A percentile compares a stretch with the other conserved stretches of the same genome.
Evolutionary conservation across 208 protist species (phyloP).

Genomic region (Paratrypanosoma confusum): DNA sequence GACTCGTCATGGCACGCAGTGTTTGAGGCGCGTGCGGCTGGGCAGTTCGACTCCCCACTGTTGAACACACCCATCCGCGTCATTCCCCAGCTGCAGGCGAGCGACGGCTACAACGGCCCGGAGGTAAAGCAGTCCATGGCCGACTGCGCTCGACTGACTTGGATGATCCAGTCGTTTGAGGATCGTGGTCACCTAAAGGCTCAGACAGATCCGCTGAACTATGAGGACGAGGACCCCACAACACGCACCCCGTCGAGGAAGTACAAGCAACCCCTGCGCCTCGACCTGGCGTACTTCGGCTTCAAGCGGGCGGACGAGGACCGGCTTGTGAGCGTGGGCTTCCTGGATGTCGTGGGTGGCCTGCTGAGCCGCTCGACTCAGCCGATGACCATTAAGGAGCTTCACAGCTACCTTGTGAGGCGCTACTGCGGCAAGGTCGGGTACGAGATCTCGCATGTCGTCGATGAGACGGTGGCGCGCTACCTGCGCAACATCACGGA

Average conservation of each 20-base stretch:
- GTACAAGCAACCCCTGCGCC: conserved; percentile 41
- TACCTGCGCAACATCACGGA: conserved; percentile 91
- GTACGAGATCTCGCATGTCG: conserved; percentile 94
- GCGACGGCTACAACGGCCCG: conserved; percentile 13
- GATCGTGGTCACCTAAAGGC: conserved; percentile 75
- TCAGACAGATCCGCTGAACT: conserved; percentile 73
- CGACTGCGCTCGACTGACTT: conserved; percentile 65
- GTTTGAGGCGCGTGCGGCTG: conserved; percentile 28
- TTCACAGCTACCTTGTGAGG: conserved; percentile 65
- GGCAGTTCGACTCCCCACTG: conserved; percentile 43
- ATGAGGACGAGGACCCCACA: conserved; percentile 37
- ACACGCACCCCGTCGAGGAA: conserved; percentile 37
- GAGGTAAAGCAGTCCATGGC: conserved; percentile 60
- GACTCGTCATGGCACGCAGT: conserved; percentile 61
- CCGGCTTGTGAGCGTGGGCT: conserved; percentile 69
- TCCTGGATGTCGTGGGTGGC: conserved; percentile 59
- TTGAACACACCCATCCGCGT: conserved; percentile 53
- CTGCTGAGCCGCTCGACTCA: conserved; percentile 46
- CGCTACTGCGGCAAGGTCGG: conserved; percentile 87
- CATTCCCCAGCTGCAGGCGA: conserved; percentile 19
- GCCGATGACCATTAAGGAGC: conserved; percentile 64
- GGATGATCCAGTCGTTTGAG: conserved; percentile 86
- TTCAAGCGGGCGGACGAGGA: conserved; percentile 58
- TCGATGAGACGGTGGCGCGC: conserved; percentile 67
- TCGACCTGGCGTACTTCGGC: conserved; percentile 76